Evolutionary conservation across 345 rosid genomes (phyloP), one percentile per base, ranked within the genome.

Genomic region (Mallotus nudiflorus): DNA sequence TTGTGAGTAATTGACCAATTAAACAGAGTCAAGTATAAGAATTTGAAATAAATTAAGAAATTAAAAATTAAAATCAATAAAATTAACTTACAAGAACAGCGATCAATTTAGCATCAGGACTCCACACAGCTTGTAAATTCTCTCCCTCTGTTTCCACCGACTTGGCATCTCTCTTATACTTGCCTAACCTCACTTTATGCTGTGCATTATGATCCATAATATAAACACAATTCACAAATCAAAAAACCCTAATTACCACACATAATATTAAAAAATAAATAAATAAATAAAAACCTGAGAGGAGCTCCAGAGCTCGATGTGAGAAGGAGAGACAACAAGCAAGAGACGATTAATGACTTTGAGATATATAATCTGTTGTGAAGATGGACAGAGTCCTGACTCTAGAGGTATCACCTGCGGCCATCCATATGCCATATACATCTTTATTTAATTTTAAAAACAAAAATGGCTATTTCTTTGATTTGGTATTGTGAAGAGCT

Each of bases 391-490:
- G 1, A 66, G 68, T 39, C 90, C 94, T 50, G 81, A 78, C 44
- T 88, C 88, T 39, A 95, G 77, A 20, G 94, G 94, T 64, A 95
- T 90, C 82, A 95, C 97, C 85, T 95, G 99, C 59, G 98, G 99
- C 95, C 93, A 95, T 73, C 99, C 99, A 51, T 92, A 95, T 37
- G 96, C 91, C 97, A 90, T 90, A 75, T 92, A 95, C 99, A 95
- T 95, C 78, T 86, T n/a, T 33, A 2, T 33, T 33, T 33, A 2
- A 2, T 33, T 33, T 33, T 33, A 33, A 6, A 33, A 33, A 33
- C n/a, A n/a, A n/a, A n/a, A n/a, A 33, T 33, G 37, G n/a, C n/a
- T n/a, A 19, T 49, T n/a, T 13, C 66, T 71, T 74, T 51, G 57
- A 10, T 53, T 57, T 19, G 20, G 50, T 10, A 28, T 24, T 35